A percentile compares a stretch with the other conserved stretches of the same genome.
Evolutionary conservation across 805 yeast species (phyloP).

Genomic region (Diddensiella caesifluorescens): DNA sequence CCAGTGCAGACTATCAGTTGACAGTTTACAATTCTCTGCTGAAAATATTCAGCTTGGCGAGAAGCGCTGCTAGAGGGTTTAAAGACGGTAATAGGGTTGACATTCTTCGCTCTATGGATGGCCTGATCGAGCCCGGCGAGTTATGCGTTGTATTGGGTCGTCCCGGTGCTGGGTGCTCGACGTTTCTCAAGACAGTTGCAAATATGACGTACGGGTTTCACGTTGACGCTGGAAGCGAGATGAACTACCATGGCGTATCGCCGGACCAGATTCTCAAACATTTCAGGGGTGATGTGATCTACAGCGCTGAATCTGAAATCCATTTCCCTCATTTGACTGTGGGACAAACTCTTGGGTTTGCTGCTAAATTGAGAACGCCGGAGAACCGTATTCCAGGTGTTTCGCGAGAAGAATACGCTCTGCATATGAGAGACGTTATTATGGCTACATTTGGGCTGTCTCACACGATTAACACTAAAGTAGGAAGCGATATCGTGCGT

Average conservation of each 20-base stretch:
- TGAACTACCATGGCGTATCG: slow-evolving; percentile 43
- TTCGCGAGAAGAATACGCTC: slow-evolving; percentile 43
- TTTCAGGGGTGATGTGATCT: slow-evolving; percentile 58
- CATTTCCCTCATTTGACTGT: slow-evolving; percentile 62
- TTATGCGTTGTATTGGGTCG: slow-evolving; percentile 70
- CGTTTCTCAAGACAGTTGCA: slow-evolving; percentile 52
- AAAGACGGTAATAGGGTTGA: slow-evolving; percentile 37
- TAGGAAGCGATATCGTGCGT: slow-evolving; percentile 44
- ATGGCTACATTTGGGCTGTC: slow-evolving; percentile 43
- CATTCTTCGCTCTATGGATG: slow-evolving; percentile 47
- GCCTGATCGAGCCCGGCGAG: slow-evolving; percentile 56
- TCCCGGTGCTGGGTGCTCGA: slow-evolving; percentile 72
- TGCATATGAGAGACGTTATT: slow-evolving; percentile 44
- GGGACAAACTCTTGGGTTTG: slow-evolving; percentile 52
- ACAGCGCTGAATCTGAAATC: slow-evolving; percentile 58
- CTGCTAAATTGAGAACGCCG: slow-evolving; percentile 54
- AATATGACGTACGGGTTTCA: slow-evolving; percentile 50
- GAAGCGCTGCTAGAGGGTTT: slow-evolving; percentile 31
- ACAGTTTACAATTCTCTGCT: slow-evolving; percentile 44
- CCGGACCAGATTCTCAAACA: slow-evolving; percentile 41
- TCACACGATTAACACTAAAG: slow-evolving; percentile 41
- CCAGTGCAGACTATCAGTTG: slow-evolving; percentile 61
- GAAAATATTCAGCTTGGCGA: slow-evolving; percentile 22
- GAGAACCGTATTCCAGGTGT: slow-evolving; percentile 49
- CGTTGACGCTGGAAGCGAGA: slow-evolving; percentile 39